Evolutionary conservation across 2,329 filamentous ascomycete species (phyloP).

Genomic region (Aureobasidium melanogenum): DNA sequence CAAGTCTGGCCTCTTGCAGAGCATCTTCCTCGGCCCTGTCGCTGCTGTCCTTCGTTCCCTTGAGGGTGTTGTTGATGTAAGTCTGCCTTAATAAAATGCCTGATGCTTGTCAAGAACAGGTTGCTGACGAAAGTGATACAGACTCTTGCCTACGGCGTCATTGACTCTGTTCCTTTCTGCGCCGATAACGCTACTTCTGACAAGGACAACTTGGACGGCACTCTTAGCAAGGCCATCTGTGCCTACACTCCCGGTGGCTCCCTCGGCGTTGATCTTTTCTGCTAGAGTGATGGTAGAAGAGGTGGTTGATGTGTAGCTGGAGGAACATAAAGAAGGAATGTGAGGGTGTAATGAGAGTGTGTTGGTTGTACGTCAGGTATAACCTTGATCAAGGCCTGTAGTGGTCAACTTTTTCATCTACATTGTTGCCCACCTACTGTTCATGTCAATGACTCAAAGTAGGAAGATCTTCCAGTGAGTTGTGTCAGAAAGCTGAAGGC

Average conservation of each 20-base stretch:
- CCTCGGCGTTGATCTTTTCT: slow-evolving; percentile 13
- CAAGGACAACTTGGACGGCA: slow-evolving; percentile 7
- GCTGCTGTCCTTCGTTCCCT: slow-evolving; percentile 19
- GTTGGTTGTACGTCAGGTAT: too few species aligned
- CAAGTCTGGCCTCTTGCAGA: slow-evolving; percentile 24
- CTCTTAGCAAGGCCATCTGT: slow-evolving; percentile 10
- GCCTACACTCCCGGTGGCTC: slow-evolving; percentile 13
- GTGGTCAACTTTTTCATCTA: too few species aligned
- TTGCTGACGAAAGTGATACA: not conserved
- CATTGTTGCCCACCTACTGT: not conserved
- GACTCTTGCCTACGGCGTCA: slow-evolving; percentile 11
- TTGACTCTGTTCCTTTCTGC: slow-evolving; percentile 10
- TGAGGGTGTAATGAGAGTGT: not conserved
- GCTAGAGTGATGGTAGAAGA: not conserved
- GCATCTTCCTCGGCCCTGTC: slow-evolving; percentile 23
- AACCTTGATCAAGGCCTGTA: too few species aligned
- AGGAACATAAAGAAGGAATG: not conserved
- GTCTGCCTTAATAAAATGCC: not conserved
- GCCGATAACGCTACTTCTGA: not conserved
- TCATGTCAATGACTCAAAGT: too few species aligned
- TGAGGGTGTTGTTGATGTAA: slow-evolving; percentile 4
- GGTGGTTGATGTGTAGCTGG: not conserved
- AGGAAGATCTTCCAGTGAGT: too few species aligned
- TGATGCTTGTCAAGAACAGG: too few species aligned
- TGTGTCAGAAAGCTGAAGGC: too few species aligned